These are phyloP conservation scores for Botryobasidium botryosum DNA, from an alignment of 768 basidiomycete genomes.

Conservation along the genomic window DNA sequence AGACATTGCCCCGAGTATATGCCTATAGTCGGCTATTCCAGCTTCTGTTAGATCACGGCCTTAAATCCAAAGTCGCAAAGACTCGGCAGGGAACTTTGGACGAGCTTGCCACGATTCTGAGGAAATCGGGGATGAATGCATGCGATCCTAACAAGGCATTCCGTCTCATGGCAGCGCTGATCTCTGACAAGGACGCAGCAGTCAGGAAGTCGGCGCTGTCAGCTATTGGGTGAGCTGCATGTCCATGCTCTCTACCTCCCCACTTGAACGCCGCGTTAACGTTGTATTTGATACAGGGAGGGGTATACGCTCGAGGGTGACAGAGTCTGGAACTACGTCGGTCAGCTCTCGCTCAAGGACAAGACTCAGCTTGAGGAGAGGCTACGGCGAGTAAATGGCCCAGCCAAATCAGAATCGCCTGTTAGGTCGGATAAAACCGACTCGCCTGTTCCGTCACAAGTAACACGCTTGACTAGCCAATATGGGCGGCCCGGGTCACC, in stretches of 20 bases:
- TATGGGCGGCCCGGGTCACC: constrained; percentile 36
- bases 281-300: constrained; percentile 33
- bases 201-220: constrained; percentile 78
- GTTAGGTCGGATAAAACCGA: constrained; percentile 20
- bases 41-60: constrained; percentile 70
- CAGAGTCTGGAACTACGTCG: constrained; percentile 66
- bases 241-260: constrained; percentile 2
- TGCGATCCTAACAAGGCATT: constrained; percentile 73
- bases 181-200: constrained; percentile 76
- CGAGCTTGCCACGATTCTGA: constrained; percentile 59
- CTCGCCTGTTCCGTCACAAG: constrained; percentile 25
- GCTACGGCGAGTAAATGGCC: constrained; percentile 61
- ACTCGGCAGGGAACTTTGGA: constrained; percentile 78
- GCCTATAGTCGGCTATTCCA: constrained; percentile 87
- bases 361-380: constrained; percentile 87
- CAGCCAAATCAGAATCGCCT: constrained; percentile 27
- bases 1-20: constrained; percentile 73
- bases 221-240: constrained; percentile 48
- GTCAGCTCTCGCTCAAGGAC: constrained; percentile 62
- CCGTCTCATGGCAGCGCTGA: constrained; percentile 55
- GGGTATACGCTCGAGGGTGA: constrained; percentile 72
- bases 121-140: constrained; percentile 63
- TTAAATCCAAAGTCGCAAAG: constrained; percentile 82
- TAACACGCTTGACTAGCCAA: constrained; percentile 35
- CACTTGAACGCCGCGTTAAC: neutral